Base-by-base conservation (phyloP, 352 stramenopile species). In the Thraustochytrium striatum region DNA sequence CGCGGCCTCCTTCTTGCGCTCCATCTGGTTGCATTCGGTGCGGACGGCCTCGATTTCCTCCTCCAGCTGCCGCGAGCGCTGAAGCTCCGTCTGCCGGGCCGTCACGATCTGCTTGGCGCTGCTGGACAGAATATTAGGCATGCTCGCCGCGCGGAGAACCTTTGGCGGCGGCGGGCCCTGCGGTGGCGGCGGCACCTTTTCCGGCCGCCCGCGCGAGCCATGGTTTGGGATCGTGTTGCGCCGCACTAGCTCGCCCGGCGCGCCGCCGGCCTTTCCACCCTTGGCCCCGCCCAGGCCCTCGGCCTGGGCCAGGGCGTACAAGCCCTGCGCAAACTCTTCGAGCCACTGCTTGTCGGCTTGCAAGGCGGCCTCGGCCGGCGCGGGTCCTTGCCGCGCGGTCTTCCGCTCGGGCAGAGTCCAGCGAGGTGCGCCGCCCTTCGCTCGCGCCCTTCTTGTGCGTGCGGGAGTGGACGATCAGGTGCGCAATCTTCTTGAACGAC, bases 381-480 rank as follows among this genome's bases (percentile, higher is more conserved):
- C n/a, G n/a, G n/a, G n/a, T n/a, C n/a, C n/a, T n/a, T n/a, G n/a
- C n/a, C n/a, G n/a, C n/a, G n/a, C n/a, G n/a, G n/a, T n/a, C n/a
- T n/a, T n/a, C n/a, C n/a, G n/a, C n/a, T n/a, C n/a, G n/a, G n/a
- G n/a, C n/a, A n/a, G n/a, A n/a, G n/a, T n/a, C n/a, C n/a, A n/a
- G n/a, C n/a, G n/a, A n/a, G n/a, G n/a, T n/a, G n/a, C n/a, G n/a
- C n/a, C n/a, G n/a, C n/a, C n/a, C n/a, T n/a, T n/a, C n/a, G n/a
- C n/a, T n/a, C n/a, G n/a, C n/a, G n/a, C n/a, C n/a, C n/a, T n/a
- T 28, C 1, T 75, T 75, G 50, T 75, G 65, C 16, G 65, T 50
- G 13, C 65, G 65, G n/a, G 65, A 75, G 43, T 75, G 65, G 16
- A 75, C 52, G 25, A 75, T 61, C 7, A 75, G 50, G 52, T 75